These are phyloP conservation scores for Daucus carota DNA, from an alignment of 129 eudicot genomes.

Conservation along the genomic window DNA sequence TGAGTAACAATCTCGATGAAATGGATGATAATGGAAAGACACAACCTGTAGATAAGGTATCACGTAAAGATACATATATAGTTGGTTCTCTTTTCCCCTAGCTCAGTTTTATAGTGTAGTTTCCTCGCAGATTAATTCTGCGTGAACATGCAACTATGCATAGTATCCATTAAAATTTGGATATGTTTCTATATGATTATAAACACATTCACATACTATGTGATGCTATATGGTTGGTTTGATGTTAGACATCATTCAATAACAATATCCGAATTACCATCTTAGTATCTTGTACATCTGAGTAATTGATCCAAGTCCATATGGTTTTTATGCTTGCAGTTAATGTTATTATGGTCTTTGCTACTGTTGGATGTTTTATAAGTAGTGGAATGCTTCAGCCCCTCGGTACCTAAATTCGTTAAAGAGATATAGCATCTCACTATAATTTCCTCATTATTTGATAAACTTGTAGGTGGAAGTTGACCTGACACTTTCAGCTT, in stretches of 20 bases:
- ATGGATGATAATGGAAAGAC: constrained; percentile 97
- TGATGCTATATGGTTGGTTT: not conserved
- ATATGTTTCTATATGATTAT: not conserved
- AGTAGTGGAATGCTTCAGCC: not conserved
- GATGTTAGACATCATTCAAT: constrained; percentile 9
- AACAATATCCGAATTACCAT: not conserved
- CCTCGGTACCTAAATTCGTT: not conserved
- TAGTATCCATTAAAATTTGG: not conserved
- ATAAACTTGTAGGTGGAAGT: constrained; percentile 68
- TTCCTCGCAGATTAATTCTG: not conserved
- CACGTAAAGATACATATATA: not conserved
- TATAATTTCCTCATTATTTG: not conserved
- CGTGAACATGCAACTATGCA: not conserved
- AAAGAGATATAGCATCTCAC: not conserved
- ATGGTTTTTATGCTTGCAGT: constrained; percentile 1
- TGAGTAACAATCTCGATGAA: constrained; percentile 94
- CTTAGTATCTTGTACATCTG: not conserved
- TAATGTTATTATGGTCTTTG: not conserved
- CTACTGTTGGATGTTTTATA: not conserved
- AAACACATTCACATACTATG: not conserved
- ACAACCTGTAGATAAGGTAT: constrained; percentile 89
- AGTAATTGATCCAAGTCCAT: not conserved
- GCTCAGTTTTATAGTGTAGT: not conserved
- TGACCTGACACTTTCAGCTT: constrained; percentile 89
- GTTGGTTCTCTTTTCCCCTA: not conserved